Base-by-base conservation (phyloP, 2,329 filamentous ascomycete genomes). In the Alternaria triticina region DNA sequence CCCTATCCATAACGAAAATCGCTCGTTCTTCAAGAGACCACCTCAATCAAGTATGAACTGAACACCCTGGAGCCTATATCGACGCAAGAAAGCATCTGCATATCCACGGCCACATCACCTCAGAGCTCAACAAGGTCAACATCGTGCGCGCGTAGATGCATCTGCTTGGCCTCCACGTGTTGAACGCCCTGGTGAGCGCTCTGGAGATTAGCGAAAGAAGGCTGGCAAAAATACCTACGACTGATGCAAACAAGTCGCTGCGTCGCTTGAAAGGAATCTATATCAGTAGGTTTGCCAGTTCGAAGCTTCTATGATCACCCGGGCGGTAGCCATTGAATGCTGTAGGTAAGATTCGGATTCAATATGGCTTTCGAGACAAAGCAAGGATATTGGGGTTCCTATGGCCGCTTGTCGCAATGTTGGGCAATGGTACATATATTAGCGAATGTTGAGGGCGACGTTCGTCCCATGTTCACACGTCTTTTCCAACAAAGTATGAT, bases 401-500 rank as follows among this genome's bases (percentile, higher is more conserved):
- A 40, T 40, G 36, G 36, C 36, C n/a, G 17, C n/a, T 40, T 40
- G 15, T 40, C 36, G n/a, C 36, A 40, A 8, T 40, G n/a, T 17
- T 40, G 36, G 5, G 36, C n/a, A 40, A 40, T 15, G 36, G 1
- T 40, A 17, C 7, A 10, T 2, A n/a, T n/a, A 9, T n/a, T 5
- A 11, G 36, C 33, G 36, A 40, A n/a, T 11, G 4, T 17, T 40
- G 36, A 40, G 36, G 1, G 36, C 5, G 17, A 5, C 15, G 36
- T 40, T 15, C n/a, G 36, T 40, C 36, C 4, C 36, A 40, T 40
- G 1, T 11, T 17, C n/a, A 11, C 0, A 40, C n/a, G 0, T 11
- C 8, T 17, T 40, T n/a, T n/a, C 9, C 0, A n/a, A 3, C 2
- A 2, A 36, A n/a, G 33, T 15, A 9, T 1, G 0, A n/a, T 15